Evolutionary conservation across 768 basidiomycete species (phyloP), one percentile per base, ranked within the genome.

Genomic region (Cyclocybe cylindracea): DNA sequence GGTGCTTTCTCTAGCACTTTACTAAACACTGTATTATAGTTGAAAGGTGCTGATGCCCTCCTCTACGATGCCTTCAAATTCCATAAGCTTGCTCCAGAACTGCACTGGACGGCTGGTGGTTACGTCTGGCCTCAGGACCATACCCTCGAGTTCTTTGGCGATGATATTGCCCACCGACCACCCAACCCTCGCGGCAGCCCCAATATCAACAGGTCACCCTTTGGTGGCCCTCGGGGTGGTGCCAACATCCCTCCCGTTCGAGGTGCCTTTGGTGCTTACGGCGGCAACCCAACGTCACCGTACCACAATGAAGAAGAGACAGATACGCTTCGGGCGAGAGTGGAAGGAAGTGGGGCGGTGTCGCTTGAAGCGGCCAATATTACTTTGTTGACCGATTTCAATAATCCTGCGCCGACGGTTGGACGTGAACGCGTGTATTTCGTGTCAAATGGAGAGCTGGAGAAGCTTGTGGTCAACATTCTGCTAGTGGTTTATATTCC

Each of bases 61-160:
- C 67, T 92, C 7, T 90, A 89, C 65, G 86, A 89, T 46, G 86
- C 89, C 2, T 70, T 91, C 64, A 89, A 87, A 66, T 66, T 86
- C 36, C 89, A 84, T 74, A 90, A 90, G 53, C 81, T 92, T 41
- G 66, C 71, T 1, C 87, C 88, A 0, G 87, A 87, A 54, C 76
- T 92, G 1, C 87, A 87, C 53, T 92, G 88, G 86, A 83, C 85
- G 13, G 90, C 91, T 32, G 89, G 89, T 2, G 89, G 89, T 14
- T 91, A 87, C 65, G 76, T 92, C 54, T 92, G 91, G 90, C 84
- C 89, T 0, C 74, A 82, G 19, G 86, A 88, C 60, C 80, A 81
- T 45, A 78, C 80, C 0, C 85, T 91, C 14, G 87, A 91, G 60
- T 78, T 80, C 49, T 75, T 75, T 36, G 72, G 72, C 46, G 81